Evolutionary conservation across 2,329 filamentous ascomycete genomes (phyloP), one percentile per base, ranked within the genome.

Genomic region (Trichoderma pleuroti): DNA sequence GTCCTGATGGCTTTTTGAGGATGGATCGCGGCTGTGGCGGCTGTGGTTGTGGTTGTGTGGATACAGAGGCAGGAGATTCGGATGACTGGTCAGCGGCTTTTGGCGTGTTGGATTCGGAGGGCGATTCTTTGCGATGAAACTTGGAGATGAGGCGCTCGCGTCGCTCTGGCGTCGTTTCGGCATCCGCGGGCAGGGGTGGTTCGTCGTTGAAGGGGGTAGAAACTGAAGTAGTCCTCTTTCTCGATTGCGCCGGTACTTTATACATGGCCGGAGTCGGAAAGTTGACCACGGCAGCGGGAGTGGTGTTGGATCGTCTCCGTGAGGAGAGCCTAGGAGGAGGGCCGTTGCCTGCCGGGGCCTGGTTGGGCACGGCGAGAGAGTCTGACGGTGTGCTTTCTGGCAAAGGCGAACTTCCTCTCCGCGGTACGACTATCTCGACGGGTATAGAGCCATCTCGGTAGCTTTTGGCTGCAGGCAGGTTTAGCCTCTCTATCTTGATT

Each of bases 401-500:
- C 49, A 84, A 81, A 3, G 87, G 85, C 5, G 87, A 87, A 3
- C 85, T 86, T 26, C 81, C 83, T 72, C 86, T 81, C 21, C 84
- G 81, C 8, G 80, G 78, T 12, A 79, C 76, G 64, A 70, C 72
- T 26, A 74, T 67, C 46, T 63, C 60, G 26, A 65, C 56, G 83
- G 82, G 71, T 81, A 62, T 10, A 39, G 75, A 76, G 60, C 82
- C 75, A 64, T 81, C 80, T 71, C 85, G 42, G 26, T 57, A 62
- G 21, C 56, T 34, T 18, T 54, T 30, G n/a, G 28, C 42, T 3
- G 52, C 49, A 10, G 61, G 52, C 4, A 83, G 85, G 73, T 85
- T 87, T 1, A 92, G 80, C 70, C 84, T 87, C 68, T 88, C 84
- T 14, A 90, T 77, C 0, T 86, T 88, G 9, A 87, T 87, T 74